Base-by-base conservation (phyloP, 345 rosid genomes). In the Erucastrum elatum region DNA sequence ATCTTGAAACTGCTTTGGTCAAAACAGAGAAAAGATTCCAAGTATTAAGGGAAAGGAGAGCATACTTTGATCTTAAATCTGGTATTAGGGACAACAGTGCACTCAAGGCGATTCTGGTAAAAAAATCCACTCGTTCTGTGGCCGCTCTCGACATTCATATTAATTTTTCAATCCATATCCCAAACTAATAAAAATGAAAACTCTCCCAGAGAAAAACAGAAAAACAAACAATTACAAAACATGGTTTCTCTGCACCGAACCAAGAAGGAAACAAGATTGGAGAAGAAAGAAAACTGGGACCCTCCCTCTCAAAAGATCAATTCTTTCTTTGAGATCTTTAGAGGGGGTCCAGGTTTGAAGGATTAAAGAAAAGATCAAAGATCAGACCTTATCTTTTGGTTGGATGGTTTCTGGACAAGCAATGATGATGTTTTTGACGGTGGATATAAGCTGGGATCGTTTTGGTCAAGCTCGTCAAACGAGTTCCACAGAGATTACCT, bases 21-120 rank as follows among this genome's bases (percentile, higher is more conserved):
- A 53, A 11, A 16, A 44, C n/a, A 44, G 51, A 44, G 51, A 44
- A 44, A 44, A 6, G 15, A 4, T 44, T 44, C 51, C 15, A 46
- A 46, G n/a, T 46, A 13, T 13, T 46, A 44, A 46, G 16, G 53
- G 53, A 13, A 29, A 63, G 17, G 39, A 51, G 39, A 51, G 53
- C 88, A 60, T 70, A 95, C 99, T 94, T 87, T 93, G 89, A 93
- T 95, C 81, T 87, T 93, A 86, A 95, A 95, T 87, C 83, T 85
- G 80, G 93, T 84, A 75, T 85, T 93, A 27, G 98, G 97, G 68
- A 91, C 98, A 83, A 93, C 94, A 21, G 87, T 88, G 85, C 98
- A 95, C 60, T 95, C 97, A 44, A 94, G 89, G 33, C 98, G 89
- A 84, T 93, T 96, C 90, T 85, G 82, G 64, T 95, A 93, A 81